Conservation (phyloP, 306 rosid species). For the Dryas octopetala region DNA sequence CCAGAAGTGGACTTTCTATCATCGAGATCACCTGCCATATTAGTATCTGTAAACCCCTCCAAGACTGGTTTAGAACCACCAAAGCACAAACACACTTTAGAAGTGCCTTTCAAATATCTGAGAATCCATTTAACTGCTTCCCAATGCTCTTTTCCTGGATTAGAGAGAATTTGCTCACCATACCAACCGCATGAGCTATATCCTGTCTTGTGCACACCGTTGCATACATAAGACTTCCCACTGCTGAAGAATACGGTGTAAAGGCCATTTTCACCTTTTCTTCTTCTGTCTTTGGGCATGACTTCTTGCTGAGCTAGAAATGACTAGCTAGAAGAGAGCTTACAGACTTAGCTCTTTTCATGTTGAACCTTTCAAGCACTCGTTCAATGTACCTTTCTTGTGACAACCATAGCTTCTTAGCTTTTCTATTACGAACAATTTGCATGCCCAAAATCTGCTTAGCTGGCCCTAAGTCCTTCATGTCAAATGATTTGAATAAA, state of each 20-base stretch:
- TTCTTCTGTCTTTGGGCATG: not conserved
- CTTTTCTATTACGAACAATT: not conserved
- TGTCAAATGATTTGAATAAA: not conserved
- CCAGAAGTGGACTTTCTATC: not conserved
- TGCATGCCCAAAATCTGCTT: not conserved
- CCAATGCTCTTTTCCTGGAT: not conserved
- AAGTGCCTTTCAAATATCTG: conserved; percentile 2
- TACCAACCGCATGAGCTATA: not conserved
- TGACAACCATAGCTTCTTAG: too few relatives aligned
- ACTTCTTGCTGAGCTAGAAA: not conserved
- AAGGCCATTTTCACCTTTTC: not conserved
- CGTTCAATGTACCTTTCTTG: not conserved
- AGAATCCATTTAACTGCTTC: not conserved
- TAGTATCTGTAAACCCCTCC: not conserved
- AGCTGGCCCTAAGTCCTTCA: not conserved
- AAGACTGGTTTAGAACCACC: not conserved
- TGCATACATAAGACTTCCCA: not conserved
- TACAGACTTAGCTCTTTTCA: not conserved
- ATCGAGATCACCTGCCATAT: not conserved
- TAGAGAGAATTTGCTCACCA: not conserved
- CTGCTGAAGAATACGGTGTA: not conserved
- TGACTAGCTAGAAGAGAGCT: not conserved
- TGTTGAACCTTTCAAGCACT: too few relatives aligned
- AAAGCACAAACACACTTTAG: not conserved
- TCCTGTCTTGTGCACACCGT: not conserved